Base-by-base conservation (phyloP, 208 protist species). In the Leishmania major region DNA sequence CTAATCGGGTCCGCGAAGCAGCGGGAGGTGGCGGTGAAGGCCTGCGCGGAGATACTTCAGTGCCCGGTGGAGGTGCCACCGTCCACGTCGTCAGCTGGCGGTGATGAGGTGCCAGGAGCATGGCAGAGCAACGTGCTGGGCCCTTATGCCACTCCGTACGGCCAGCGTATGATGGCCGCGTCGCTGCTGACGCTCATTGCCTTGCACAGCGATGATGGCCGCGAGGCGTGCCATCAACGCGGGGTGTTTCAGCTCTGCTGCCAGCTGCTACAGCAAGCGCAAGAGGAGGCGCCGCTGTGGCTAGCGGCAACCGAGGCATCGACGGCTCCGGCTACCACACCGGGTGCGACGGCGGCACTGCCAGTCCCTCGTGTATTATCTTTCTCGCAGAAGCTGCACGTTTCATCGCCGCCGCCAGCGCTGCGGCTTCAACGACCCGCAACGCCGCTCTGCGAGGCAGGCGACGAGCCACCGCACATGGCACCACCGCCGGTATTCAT, bases 121-220 rank as follows among this genome's bases (percentile, higher is more conserved):
- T 97, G 95, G 95, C 95, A 97, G 91, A 77, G 83, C 77, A 64
- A 82, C 25, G 85, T 90, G 19, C 89, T 97, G 43, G 93, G 92
- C 1, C 77, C 79, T 31, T 97, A 90, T 80, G 86, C 88, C 25
- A 88, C 85, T 1, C 70, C 88, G 22, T 81, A 82, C 28, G 95
- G 95, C 0, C 95, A 97, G 83, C 89, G 88, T 5, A 82, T 94
- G 75, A 84, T 97, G 49, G 88, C 90, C 47, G 81, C 88, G 8
- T 85, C 95, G 5, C 82, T 97, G 59, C 80, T 96, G 60, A 80
- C 88, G 25, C 87, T 96, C 70, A 47, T 96, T 28, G 86, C 89
- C 11, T 55, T 92, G 40, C 89, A 94, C 81, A 92, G 82, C 77
- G 83, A 86, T 35, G 88, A 89, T 40, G 87, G 80, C 2, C 84